Base-by-base conservation (phyloP, 441 rosid species). In the Melastoma candidum region DNA sequence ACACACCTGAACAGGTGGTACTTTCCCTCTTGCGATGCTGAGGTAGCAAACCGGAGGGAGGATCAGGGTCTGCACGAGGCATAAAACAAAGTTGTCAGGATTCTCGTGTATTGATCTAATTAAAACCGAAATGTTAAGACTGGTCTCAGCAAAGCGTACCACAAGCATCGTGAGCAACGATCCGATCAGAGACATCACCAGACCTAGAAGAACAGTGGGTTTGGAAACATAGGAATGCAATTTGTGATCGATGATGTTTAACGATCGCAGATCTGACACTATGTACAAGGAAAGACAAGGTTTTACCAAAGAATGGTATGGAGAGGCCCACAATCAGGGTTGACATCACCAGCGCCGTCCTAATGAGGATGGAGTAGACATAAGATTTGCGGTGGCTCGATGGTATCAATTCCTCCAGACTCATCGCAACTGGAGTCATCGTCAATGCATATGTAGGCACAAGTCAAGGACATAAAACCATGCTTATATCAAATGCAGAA, bases 151-250 rank as follows among this genome's bases (percentile, higher is more conserved):
- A 1, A 49, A 26, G 72, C 95, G 73, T 75, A 85, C 98, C 60
- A 92, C 86, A 58, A 92, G 88, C 98, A 92, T 87, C 54, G 96
- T 82, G 69, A 92, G 84, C 56, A 85, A 71, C 43, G 98, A 92
- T 76, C 98, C 96, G 36, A 92, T 85, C 63, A 92, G 54, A 32
- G 98, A 87, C 96, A 92, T 77, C 47, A 87, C 84, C 60, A 87
- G 79, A 43, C 96, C 98, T 90, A 76, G 14, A 29, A 26, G 49
- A 59, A 17, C 22, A 17, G 22, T 17, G 22, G 22, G 22, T 17
- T 17, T 17, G 22, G 22, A 17, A 17, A 17, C 22, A 17, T 17
- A 17, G 22, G 22, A 17, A 17, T 17, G 22, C 22, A 17, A 17
- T 17, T 17, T 17, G 22, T 17, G 22, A 17, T 17, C 22, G 22